Evolutionary conservation across 192 early-diverging fungal genomes (phyloP).

Genomic region (Linnemannia elongata): DNA sequence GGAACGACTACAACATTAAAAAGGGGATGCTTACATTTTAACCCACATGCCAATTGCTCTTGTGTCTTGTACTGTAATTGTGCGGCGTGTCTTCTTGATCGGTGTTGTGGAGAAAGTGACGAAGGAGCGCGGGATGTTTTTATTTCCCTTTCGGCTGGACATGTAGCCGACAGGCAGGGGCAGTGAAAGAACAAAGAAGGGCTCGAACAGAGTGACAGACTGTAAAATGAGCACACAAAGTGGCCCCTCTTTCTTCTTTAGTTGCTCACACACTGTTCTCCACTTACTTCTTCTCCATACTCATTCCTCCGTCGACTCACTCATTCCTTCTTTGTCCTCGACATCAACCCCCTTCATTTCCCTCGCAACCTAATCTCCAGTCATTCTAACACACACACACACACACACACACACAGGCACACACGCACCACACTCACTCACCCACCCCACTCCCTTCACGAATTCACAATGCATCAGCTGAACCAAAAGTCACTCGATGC

Average conservation of each 20-base stretch:
- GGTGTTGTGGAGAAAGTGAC: too few species aligned
- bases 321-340: neutral
- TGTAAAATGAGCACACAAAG: too few species aligned
- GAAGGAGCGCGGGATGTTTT: neutral
- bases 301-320: neutral
- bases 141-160: neutral
- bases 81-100: too few species aligned
- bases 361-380: neutral
- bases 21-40: too few species aligned
- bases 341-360: neutral
- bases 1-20: too few species aligned
- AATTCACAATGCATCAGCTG: slow-evolving; percentile 12
- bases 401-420: too few species aligned
- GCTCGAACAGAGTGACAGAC: too few species aligned
- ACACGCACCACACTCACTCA: neutral
- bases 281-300: neutral
- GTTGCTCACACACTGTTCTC: too few species aligned
- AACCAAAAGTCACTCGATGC: slow-evolving; percentile 31
- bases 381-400: neutral
- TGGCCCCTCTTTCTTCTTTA: neutral
- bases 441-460: neutral
- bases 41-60: too few species aligned
- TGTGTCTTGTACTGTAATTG: too few species aligned
- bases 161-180: too few species aligned
- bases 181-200: too few species aligned